phyloP scores from a whole-genome alignment of 306 rosid species.

The Acacia melanoxylon region DNA sequence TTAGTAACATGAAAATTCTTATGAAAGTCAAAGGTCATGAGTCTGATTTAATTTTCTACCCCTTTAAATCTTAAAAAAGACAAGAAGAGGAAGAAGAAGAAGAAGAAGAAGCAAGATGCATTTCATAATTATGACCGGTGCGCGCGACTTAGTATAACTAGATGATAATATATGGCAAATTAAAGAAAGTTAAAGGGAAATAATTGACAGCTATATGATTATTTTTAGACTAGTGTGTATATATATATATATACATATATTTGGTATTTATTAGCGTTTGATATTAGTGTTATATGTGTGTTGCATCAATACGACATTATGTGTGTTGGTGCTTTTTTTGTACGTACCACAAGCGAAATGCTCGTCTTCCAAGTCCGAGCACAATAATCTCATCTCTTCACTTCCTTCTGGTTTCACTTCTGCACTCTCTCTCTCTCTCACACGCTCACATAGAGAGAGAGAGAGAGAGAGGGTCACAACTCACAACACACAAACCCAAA shows the following conservation, averaged over 20 bases:
- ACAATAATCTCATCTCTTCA: background rate
- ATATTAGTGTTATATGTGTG: too few species aligned
- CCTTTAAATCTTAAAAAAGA: too few species aligned
- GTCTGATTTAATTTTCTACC: too few species aligned
- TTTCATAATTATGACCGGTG: too few species aligned
- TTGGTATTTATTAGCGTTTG: background rate
- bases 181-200: background rate
- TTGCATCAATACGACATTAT: background rate
- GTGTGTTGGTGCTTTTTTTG: background rate
- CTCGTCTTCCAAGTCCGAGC: slow-evolving; percentile 1
- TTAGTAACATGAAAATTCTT: too few species aligned
- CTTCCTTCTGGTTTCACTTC: slow-evolving; percentile 25
- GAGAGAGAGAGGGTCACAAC: background rate
- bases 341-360: slow-evolving; percentile 26
- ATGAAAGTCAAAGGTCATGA: too few species aligned
- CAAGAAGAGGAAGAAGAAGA: too few species aligned
- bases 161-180: background rate
- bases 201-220: background rate
- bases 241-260: too few species aligned
- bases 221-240: background rate
- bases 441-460: background rate
- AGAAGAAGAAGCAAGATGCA: too few species aligned
- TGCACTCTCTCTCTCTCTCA: slow-evolving; percentile 6
- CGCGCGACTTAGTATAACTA: too few species aligned
- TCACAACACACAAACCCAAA: slow-evolving; percentile 22